These are phyloP conservation scores for Xylaria sp. DNA, from an alignment of 2,329 filamentous ascomycete genomes.

Conservation along the genomic window DNA sequence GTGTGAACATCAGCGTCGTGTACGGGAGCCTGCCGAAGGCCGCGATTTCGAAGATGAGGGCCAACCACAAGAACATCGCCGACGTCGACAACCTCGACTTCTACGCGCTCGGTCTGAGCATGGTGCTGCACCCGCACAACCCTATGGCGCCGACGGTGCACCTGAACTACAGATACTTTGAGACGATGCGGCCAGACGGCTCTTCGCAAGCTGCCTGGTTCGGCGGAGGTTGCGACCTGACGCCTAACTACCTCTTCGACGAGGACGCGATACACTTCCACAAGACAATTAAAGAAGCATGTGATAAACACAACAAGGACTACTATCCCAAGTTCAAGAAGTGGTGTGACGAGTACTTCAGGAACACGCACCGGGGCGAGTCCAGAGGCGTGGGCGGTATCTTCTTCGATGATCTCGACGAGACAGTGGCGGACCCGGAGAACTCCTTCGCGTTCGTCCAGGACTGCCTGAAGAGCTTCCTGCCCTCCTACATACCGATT, in stretches of 20 bases:
- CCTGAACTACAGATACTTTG: constrained; percentile 98
- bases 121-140: constrained; percentile 92
- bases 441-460: constrained; percentile 88
- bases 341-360: constrained; percentile 98
- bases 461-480: constrained; percentile 81
- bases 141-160: constrained; percentile 98
- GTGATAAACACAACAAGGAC: constrained; percentile 86
- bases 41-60: constrained; percentile 90
- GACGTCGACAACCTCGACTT: constrained; percentile 78
- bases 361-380: constrained; percentile 88
- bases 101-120: constrained; percentile 90
- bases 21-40: constrained; percentile 87
- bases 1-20: constrained; percentile 92
- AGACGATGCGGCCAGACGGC: constrained; percentile 85
- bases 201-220: constrained; percentile 95
- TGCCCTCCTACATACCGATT: constrained; percentile 90
- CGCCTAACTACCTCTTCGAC: constrained; percentile 91
- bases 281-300: constrained; percentile 86
- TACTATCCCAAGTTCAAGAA: constrained; percentile 96
- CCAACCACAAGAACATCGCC: constrained; percentile 87
- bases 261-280: constrained; percentile 98
- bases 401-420: constrained; percentile 97
- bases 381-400: constrained; percentile 89
- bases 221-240: constrained; percentile 91
- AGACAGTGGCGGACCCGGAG: constrained; percentile 81